These are phyloP conservation scores for Pseudogymnoascus sp. DNA, from an alignment of 2,329 filamentous ascomycete species.

Conservation along the genomic window DNA sequence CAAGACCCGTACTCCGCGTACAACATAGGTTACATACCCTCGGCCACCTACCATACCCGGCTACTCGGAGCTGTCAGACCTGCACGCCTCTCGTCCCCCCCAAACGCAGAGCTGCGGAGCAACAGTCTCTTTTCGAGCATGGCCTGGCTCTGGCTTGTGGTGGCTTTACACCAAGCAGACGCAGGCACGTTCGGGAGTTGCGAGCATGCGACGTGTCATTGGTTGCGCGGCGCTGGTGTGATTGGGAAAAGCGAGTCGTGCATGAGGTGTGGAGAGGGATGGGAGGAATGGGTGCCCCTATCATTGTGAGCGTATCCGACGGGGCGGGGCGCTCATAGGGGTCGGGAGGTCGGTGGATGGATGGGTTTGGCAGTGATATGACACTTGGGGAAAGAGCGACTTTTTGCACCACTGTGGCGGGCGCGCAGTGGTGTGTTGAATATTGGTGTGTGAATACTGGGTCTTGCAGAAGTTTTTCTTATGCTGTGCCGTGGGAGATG, in stretches of 20 bases:
- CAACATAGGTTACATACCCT: neutral
- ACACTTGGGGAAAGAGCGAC: neutral
- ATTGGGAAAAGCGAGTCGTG: neutral
- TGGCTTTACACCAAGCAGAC: neutral
- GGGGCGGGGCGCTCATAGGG: neutral
- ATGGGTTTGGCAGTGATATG: neutral
- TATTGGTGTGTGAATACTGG: neutral
- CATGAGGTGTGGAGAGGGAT: constrained; percentile 1
- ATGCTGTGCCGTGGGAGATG: neutral
- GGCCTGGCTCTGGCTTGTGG: neutral
- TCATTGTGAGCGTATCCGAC: neutral
- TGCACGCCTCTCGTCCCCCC: neutral
- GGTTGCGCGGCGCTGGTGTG: neutral
- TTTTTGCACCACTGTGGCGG: neutral
- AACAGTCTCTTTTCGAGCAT: neutral
- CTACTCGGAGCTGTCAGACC: neutral
- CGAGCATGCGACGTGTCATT: neutral
- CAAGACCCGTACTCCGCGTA: neutral
- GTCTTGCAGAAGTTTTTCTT: neutral
- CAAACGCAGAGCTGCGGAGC: neutral
- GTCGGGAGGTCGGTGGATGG: neutral
- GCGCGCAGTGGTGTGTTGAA: no score
- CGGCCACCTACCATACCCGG: neutral
- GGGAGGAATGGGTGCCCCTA: neutral
- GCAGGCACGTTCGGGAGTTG: constrained; percentile 6